Evolutionary conservation across 441 rosid species (phyloP).

Genomic region (Corymbia calophylla): DNA sequence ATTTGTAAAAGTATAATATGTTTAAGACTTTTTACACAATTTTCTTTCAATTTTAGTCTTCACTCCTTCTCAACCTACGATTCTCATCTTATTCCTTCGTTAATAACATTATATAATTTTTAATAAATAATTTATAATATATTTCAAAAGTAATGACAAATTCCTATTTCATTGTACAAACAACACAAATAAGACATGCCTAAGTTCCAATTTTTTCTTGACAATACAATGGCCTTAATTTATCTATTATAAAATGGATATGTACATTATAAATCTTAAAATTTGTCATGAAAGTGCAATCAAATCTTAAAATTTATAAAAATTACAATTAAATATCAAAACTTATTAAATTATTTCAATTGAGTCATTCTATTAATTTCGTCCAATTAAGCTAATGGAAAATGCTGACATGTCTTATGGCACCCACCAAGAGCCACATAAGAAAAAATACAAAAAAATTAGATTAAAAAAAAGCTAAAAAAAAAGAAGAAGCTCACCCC

Average conservation of each 20-base stretch:
- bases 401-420: not conserved
- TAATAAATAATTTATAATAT: not conserved
- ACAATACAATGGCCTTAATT: not conserved
- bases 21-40: too few relatives aligned
- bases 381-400: too few relatives aligned
- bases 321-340: too few relatives aligned
- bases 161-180: not conserved
- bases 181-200: not conserved
- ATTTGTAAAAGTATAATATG: too few relatives aligned
- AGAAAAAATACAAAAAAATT: too few relatives aligned
- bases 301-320: too few relatives aligned
- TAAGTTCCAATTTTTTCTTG: rapidly evolving
- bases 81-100: not conserved
- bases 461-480: too few relatives aligned
- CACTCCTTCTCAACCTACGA: not conserved
- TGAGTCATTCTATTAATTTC: rapidly evolving
- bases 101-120: not conserved
- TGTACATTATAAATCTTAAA: rapidly evolving
- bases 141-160: not conserved
- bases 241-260: too few relatives aligned
- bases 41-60: not conserved
- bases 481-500: too few relatives aligned
- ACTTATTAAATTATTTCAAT: too few relatives aligned
- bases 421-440: too few relatives aligned
- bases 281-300: too few relatives aligned